These are phyloP conservation scores for Globisporangium splendens DNA, from an alignment of 352 stramenopile genomes.

Conservation along the genomic window DNA sequence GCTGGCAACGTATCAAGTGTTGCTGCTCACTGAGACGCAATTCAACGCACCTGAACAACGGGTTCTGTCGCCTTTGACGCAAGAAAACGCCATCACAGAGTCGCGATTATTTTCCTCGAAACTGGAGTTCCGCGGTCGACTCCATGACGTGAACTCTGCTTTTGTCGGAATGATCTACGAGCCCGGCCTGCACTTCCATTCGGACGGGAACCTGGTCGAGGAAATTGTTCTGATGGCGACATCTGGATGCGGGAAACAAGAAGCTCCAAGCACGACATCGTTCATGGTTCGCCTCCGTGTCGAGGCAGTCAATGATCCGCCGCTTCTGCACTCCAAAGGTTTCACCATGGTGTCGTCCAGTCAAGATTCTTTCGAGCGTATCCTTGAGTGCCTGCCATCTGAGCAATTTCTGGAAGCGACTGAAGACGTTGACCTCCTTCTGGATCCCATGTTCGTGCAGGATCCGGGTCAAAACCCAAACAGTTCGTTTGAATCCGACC, in stretches of 20 bases:
- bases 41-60: slow-evolving; percentile 9
- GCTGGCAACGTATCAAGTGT: slow-evolving; percentile 34
- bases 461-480: slow-evolving; percentile 20
- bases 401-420: slow-evolving; percentile 19
- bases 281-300: slow-evolving; percentile 23
- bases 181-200: slow-evolving; percentile 46
- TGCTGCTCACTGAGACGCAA: slow-evolving; percentile 23
- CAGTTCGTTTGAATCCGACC: not conserved
- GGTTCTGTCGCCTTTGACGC: not conserved
- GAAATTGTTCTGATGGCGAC: slow-evolving; percentile 23
- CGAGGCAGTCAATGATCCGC: slow-evolving; percentile 31
- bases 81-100: slow-evolving; percentile 13
- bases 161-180: slow-evolving; percentile 56
- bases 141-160: slow-evolving; percentile 42
- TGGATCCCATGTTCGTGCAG: slow-evolving; percentile 22
- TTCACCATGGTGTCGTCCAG: slow-evolving; percentile 19
- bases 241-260: not conserved
- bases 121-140: slow-evolving; percentile 26
- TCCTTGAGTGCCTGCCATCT: not conserved
- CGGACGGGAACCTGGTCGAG: slow-evolving; percentile 27
- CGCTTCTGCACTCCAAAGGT: slow-evolving; percentile 23
- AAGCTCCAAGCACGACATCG: not conserved
- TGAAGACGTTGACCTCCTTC: slow-evolving; percentile 27
- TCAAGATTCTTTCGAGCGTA: slow-evolving; percentile 5
- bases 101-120: slow-evolving; percentile 45